Base-by-base conservation (phyloP, 441 rosid species). In the Eutrema salsugineum region DNA sequence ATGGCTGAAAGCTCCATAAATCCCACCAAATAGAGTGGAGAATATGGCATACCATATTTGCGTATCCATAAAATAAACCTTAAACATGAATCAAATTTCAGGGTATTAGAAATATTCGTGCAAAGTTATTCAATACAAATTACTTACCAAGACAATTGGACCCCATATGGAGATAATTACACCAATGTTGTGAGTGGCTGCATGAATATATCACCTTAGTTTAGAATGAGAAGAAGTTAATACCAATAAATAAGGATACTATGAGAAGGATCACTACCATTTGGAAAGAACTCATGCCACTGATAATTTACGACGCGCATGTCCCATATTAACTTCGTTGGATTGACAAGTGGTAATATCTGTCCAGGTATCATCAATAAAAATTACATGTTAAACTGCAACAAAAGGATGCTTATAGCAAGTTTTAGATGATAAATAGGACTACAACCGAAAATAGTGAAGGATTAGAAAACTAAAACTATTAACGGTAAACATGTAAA, bases 31-130 rank as follows among this genome's bases (percentile, higher is more conserved):
- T 46, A 95, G 86, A 62, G 98, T 95, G 51, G 89, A 91, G 77
- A 84, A 95, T 79, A 95, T 93, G 81, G 97, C 83, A 79, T 93
- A 95, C 99, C 99, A 95, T 81, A 95, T 93, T 86, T 95, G 99
- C 16, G 88, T 76, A 80, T 95, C 99, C 97, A 87, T 86, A 68
- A 91, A 89, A 78, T 95, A 95, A 76, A 95, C 98, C 98, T 95
- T 95, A 75, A 57, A 66, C 8, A 72, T 40, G 22, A 72, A 77
- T 48, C 55, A 65, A 76, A 70, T 65, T 73, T 51, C 61, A 54
- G 70, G 50, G 42, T 33, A 44, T 38, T 43, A 58, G 11, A 47
- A 6, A 49, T 22, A 58, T 44, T 32, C 47, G 64, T 62, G 5
- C 11, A 46, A 73, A 46, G 55, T 9, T 54, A 64, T 39, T 33